Evolutionary conservation across 2,329 filamentous ascomycete species (phyloP).

Genomic region (Trichophyton rubrum): DNA sequence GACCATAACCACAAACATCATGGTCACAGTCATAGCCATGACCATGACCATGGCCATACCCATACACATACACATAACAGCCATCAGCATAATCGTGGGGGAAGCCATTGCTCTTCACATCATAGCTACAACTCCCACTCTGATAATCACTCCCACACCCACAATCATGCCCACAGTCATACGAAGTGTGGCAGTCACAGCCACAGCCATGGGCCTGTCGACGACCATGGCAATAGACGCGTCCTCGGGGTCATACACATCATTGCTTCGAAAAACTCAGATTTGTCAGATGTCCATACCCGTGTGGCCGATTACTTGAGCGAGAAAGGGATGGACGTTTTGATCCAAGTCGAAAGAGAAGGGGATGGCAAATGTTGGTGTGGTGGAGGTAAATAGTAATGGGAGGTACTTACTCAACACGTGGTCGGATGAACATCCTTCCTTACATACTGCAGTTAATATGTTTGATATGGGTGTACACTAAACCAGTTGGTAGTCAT

Average conservation of each 20-base stretch:
- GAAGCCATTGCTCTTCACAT: constrained; percentile 20
- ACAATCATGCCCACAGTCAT: constrained; percentile 18
- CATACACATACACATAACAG: constrained; percentile 18
- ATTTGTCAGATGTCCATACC: constrained; percentile 71
- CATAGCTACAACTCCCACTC: constrained; percentile 15
- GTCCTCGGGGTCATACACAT: constrained; percentile 80
- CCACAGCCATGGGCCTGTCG: constrained; percentile 1
- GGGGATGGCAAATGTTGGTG: constrained; percentile 58
- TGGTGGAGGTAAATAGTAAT: constrained; percentile 37
- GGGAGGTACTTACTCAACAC: background rate
- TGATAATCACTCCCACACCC: constrained; percentile 15
- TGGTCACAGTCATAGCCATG: constrained; percentile 21
- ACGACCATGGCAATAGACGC: constrained; percentile 25
- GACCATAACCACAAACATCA: constrained; percentile 22
- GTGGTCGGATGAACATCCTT: background rate
- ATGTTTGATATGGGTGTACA: background rate
- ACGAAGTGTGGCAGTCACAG: too few species aligned
- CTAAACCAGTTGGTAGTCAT: background rate
- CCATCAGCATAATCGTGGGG: constrained; percentile 20
- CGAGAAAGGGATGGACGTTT: constrained; percentile 62
- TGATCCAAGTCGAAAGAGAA: constrained; percentile 79
- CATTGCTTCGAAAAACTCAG: constrained; percentile 56
- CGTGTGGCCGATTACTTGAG: constrained; percentile 61
- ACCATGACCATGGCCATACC: constrained; percentile 20
- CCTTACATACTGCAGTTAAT: background rate